phyloP scores from a whole-genome alignment of 768 basidiomycete genomes.

The Suillus bovinus region DNA sequence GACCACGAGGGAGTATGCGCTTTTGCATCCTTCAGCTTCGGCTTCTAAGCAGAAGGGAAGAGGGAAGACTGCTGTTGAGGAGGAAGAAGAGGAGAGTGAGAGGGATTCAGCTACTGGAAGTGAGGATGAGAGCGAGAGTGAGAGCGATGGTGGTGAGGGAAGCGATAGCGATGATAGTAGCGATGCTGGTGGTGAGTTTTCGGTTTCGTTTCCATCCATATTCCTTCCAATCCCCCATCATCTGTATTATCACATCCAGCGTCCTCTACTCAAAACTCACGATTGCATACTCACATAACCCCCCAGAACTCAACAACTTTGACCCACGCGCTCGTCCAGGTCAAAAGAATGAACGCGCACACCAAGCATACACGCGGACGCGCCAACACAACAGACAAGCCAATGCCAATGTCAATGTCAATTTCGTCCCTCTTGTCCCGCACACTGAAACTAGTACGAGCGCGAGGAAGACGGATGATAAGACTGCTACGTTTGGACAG shows the following conservation, averaged over 20 bases:
- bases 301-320: conserved; percentile 50
- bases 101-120: conserved; percentile 60
- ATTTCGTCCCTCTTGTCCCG: conserved; percentile 66
- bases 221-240: neutral
- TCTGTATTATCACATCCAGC: neutral
- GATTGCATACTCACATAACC: neutral
- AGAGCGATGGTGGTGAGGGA: conserved; percentile 34
- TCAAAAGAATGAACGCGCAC: conserved; percentile 46
- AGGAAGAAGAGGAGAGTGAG: conserved; percentile 88
- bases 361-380: conserved; percentile 46
- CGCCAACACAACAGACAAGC: conserved; percentile 41
- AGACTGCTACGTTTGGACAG: conserved; percentile 69
- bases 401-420: conserved; percentile 57
- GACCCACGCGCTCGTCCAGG: conserved; percentile 57
- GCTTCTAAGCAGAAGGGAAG: conserved; percentile 35
- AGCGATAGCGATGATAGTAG: conserved; percentile 50
- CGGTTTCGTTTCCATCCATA: neutral
- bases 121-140: conserved; percentile 42
- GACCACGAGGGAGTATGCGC: conserved; percentile 80
- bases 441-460: conserved; percentile 28
- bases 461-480: conserved; percentile 35
- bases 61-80: conserved; percentile 80
- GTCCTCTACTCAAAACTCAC: conserved; percentile 12
- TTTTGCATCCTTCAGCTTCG: conserved; percentile 86
- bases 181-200: conserved; percentile 53